Percentiles rank a stretch among this genome's conserved stretches.
These are phyloP conservation scores for Penicillium lagena DNA, from an alignment of 495 filamentous ascomycete species.

Conservation along the genomic window DNA sequence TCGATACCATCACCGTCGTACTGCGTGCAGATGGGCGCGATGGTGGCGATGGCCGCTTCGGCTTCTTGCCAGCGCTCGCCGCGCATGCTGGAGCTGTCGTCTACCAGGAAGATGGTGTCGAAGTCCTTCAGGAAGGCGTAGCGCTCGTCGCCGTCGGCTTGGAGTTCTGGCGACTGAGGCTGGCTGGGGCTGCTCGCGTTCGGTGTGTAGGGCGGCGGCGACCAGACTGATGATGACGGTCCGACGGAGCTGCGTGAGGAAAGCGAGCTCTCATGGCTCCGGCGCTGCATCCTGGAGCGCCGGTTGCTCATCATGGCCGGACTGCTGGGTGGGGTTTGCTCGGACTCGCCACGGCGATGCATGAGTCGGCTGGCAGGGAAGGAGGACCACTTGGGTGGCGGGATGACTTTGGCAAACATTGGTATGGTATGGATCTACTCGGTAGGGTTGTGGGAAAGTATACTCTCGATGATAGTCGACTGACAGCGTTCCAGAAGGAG, in stretches of 20 bases:
- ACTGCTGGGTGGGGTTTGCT: background rate
- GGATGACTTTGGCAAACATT: constrained; percentile 1
- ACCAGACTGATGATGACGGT: background rate
- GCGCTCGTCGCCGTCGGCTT: constrained; percentile 25
- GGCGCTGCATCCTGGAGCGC: background rate
- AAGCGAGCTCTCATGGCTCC: background rate
- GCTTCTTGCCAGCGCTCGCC: constrained; percentile 73
- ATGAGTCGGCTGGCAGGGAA: constrained; percentile 6
- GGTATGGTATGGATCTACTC: background rate
- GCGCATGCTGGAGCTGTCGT: constrained; percentile 88
- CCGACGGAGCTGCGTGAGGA: background rate
- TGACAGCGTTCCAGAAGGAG: too few relatives aligned
- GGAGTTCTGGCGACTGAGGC: background rate
- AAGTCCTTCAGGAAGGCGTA: constrained; percentile 83
- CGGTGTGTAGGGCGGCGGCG: too few relatives aligned
- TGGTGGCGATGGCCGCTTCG: constrained; percentile 60
- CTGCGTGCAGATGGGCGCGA: constrained; percentile 78
- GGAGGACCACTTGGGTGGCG: constrained; percentile 13
- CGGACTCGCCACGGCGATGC: background rate
- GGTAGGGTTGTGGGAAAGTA: too few relatives aligned
- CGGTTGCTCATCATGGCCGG: constrained; percentile 1
- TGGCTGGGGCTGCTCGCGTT: too few relatives aligned
- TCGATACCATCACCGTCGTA: constrained; percentile 91
- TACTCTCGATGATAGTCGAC: too few relatives aligned
- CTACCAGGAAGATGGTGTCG: constrained; percentile 90